phyloP scores from a whole-genome alignment of 345 rosid genomes.

The Citrus hindsii region DNA sequence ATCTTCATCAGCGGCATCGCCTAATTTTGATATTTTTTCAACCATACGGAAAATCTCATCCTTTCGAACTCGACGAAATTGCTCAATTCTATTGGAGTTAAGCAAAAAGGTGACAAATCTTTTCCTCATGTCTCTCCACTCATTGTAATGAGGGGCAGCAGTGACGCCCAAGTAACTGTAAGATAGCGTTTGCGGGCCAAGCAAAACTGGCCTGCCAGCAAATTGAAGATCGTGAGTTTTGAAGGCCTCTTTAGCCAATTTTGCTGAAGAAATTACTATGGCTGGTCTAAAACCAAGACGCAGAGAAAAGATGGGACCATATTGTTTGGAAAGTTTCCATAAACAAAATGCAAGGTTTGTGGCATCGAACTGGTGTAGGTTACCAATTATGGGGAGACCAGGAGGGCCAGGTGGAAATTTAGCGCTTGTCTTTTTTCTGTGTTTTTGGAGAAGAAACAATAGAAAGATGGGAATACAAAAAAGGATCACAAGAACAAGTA shows the following conservation, averaged over 20 bases:
- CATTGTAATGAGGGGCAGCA: neutral
- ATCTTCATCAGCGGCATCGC: neutral
- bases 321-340: slow-evolving; percentile 3
- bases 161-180: neutral
- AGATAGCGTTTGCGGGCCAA: neutral
- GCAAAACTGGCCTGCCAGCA: neutral
- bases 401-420: slow-evolving; percentile 11
- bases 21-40: neutral
- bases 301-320: slow-evolving; percentile 14
- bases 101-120: fast-evolving
- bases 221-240: neutral
- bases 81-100: no score
- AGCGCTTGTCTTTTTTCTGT: neutral
- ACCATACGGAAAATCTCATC: no score
- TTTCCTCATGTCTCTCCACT: neutral
- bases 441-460: neutral
- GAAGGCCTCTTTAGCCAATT: neutral
- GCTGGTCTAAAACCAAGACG: neutral
- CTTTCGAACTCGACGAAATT: no score
- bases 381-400: slow-evolving; percentile 13
- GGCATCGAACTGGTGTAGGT: neutral
- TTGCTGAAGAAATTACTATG: slow-evolving; percentile 12
- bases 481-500: neutral
- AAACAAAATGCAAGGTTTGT: neutral
- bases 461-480: neutral